These are phyloP conservation scores for Xylaria acuta DNA, from an alignment of 495 filamentous ascomycete genomes.

Conservation along the genomic window DNA sequence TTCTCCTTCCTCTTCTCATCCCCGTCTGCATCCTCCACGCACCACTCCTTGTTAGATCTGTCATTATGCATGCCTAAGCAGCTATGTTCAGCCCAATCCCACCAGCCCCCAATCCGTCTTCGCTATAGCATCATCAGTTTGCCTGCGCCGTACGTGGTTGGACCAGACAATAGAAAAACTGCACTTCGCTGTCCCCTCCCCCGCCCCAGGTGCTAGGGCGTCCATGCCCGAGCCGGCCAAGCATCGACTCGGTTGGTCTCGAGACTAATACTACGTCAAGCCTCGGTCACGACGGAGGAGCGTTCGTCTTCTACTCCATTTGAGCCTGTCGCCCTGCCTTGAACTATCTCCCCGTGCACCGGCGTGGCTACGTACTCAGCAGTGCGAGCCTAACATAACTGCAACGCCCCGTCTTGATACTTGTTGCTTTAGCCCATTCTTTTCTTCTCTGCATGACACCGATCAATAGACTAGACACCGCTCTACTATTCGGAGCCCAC, in stretches of 20 bases:
- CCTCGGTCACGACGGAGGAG: conserved; percentile 14
- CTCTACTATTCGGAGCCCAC: conserved; percentile 15
- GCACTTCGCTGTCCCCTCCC: conserved; percentile 9
- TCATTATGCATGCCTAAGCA: conserved; percentile 22
- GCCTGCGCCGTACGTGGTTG: conserved; percentile 12
- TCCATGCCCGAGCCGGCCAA: conserved; percentile 17
- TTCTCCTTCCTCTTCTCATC: not conserved
- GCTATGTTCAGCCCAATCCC: conserved; percentile 25
- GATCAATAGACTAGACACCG: conserved; percentile 7
- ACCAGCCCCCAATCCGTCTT: conserved; percentile 12
- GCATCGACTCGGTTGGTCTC: conserved; percentile 15
- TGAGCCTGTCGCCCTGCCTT: conserved; percentile 16
- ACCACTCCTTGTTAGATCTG: conserved; percentile 5
- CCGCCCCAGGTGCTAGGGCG: conserved; percentile 2
- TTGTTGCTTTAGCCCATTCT: conserved; percentile 13
- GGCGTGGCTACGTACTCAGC: conserved; percentile 16
- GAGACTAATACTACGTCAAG: conserved; percentile 20
- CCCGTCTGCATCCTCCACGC: conserved; percentile 1
- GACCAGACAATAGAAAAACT: conserved; percentile 5
- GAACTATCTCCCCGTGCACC: not conserved
- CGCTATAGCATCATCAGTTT: conserved; percentile 10
- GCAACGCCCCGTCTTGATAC: conserved; percentile 18
- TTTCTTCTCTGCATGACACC: conserved; percentile 20
- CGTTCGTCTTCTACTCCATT: conserved; percentile 8
- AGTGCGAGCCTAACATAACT: conserved; percentile 15